phyloP scores from a whole-genome alignment of 2,329 filamentous ascomycete genomes.

The Cryphonectria carpinicola region DNA sequence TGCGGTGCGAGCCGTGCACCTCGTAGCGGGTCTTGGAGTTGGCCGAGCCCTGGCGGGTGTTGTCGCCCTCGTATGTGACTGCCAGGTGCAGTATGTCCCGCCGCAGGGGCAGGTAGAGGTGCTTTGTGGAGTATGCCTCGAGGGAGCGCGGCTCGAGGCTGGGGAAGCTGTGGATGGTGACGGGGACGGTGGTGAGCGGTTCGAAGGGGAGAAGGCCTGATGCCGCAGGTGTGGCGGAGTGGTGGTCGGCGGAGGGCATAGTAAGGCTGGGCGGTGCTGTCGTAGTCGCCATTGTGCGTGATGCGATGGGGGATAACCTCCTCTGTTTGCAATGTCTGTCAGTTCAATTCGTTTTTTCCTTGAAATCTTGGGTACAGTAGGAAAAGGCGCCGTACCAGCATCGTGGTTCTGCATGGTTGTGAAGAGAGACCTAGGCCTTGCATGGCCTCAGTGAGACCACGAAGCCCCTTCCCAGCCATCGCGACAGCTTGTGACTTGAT shows the following conservation, averaged over 20 bases:
- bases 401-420: conserved; percentile 42
- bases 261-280: conserved; percentile 22
- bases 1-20: conserved; percentile 80
- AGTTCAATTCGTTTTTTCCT: conserved; percentile 23
- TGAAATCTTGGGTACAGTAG: not conserved
- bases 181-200: conserved; percentile 66
- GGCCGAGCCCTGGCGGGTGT: conserved; percentile 83
- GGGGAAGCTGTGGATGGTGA: conserved; percentile 91
- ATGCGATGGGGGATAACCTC: conserved; percentile 11
- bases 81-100: conserved; percentile 92
- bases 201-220: conserved; percentile 32
- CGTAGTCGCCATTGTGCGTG: conserved; percentile 29
- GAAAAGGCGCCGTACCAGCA: conserved; percentile 16
- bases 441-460: conserved; percentile 58
- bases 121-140: conserved; percentile 76
- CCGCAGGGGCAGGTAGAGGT: conserved; percentile 85
- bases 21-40: conserved; percentile 80
- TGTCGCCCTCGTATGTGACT: conserved; percentile 90
- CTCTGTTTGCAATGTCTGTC: conserved; percentile 11
- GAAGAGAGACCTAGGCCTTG: conserved; percentile 52
- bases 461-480: conserved; percentile 55
- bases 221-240: conserved; percentile 3
- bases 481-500: not conserved
- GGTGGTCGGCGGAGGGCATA: conserved; percentile 26
- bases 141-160: conserved; percentile 81